These are phyloP conservation scores for Microbotryomycetes sp. DNA, from an alignment of 1,284 basidiomycete species.

Conservation along the genomic window DNA sequence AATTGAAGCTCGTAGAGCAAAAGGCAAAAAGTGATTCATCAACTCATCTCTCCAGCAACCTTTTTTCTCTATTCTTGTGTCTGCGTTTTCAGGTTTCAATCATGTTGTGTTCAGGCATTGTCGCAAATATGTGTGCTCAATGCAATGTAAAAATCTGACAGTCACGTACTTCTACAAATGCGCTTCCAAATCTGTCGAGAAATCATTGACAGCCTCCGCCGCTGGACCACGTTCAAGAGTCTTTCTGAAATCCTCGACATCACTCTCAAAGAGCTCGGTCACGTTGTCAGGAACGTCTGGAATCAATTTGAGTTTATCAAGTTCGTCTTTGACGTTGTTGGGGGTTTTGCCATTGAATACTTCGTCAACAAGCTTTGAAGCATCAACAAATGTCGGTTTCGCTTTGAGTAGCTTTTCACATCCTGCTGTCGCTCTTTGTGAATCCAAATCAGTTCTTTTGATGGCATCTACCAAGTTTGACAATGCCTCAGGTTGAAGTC, in stretches of 20 bases:
- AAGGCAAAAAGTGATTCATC: background rate
- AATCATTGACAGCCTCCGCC: constrained; percentile 6
- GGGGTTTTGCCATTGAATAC: background rate
- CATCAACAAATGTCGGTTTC: constrained; percentile 17
- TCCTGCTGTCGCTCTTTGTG: background rate
- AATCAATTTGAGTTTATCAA: background rate
- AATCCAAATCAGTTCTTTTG: background rate
- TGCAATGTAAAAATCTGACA: too few relatives aligned
- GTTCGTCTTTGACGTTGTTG: background rate
- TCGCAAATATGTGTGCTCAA: background rate
- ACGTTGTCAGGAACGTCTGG: background rate
- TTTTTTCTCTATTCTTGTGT: too few relatives aligned
- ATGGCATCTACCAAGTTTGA: background rate
- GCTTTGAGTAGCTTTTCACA: background rate
- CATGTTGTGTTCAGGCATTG: too few relatives aligned
- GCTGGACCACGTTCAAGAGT: constrained; percentile 6
- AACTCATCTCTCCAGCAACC: background rate
- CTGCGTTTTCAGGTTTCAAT: too few relatives aligned
- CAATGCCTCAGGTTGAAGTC: constrained; percentile 26
- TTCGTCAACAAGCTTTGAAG: constrained; percentile 1
- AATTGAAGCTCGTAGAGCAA: constrained; percentile 44
- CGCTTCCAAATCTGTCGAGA: constrained; percentile 2
- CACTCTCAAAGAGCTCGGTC: constrained; percentile 9
- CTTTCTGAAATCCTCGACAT: constrained; percentile 7
- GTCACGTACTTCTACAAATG: background rate